phyloP scores from a whole-genome alignment of 176 grass and related monocot species.

The Aegilops bicornis region DNA sequence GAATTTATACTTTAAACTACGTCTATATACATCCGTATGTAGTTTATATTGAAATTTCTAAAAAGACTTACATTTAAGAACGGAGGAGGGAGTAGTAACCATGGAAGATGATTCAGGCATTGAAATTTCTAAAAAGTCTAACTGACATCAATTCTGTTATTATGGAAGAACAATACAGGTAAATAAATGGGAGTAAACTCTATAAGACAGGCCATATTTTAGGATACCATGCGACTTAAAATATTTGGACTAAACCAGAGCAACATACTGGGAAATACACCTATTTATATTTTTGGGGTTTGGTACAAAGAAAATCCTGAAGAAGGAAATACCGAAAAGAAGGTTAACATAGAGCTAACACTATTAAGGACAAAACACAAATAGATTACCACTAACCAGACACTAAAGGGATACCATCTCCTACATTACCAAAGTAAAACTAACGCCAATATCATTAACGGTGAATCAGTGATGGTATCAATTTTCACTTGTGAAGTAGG shows the following conservation, averaged over 20 bases:
- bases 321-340: background rate
- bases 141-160: background rate
- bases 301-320: background rate
- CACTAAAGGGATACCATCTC: background rate
- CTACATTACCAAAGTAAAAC: background rate
- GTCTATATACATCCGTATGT: too few relatives aligned
- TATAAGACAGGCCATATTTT: background rate
- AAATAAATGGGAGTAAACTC: background rate
- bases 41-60: too few relatives aligned
- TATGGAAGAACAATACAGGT: background rate
- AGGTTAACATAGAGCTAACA: background rate
- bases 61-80: too few relatives aligned
- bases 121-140: too few relatives aligned
- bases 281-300: background rate
- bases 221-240: background rate
- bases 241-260: background rate
- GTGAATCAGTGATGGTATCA: background rate
- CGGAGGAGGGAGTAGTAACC: too few relatives aligned
- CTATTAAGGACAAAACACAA: background rate
- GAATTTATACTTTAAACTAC: too few relatives aligned
- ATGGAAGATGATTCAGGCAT: too few relatives aligned
- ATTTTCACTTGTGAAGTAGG: background rate
- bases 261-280: background rate
- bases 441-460: background rate
- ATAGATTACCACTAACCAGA: background rate